phyloP scores from a whole-genome alignment of 164 flowering plant species.

The Umbilicus rupestris region DNA sequence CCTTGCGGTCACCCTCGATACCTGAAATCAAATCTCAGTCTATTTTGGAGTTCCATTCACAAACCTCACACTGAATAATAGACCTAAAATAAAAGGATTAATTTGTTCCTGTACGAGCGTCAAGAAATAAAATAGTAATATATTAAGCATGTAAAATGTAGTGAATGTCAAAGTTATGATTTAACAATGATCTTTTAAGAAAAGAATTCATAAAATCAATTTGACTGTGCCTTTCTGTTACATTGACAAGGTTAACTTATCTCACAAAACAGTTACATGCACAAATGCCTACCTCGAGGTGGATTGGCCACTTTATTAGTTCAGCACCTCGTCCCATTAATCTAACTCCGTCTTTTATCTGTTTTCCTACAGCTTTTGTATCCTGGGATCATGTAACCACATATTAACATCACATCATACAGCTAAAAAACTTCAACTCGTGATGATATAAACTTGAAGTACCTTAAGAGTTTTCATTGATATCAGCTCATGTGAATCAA shows the following conservation, averaged over 20 bases:
- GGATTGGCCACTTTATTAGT: constrained; percentile 89
- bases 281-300: constrained; percentile 71
- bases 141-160: too few relatives aligned
- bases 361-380: constrained; percentile 78
- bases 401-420: not conserved
- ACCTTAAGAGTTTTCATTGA: constrained; percentile 99
- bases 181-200: too few relatives aligned
- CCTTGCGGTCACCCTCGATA: constrained; percentile 80
- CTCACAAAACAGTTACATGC: not conserved
- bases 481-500: constrained; percentile 88
- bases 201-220: not conserved
- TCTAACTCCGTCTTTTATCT: constrained; percentile 86
- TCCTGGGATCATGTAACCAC: constrained; percentile 36
- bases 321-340: constrained; percentile 96
- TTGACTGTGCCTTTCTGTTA: not conserved
- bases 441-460: constrained; percentile 5
- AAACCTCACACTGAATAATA: too few relatives aligned
- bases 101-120: too few relatives aligned
- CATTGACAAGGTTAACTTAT: not conserved
- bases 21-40: constrained; percentile 31
- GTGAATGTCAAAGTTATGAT: too few relatives aligned
- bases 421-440: not conserved
- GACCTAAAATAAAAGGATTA: too few relatives aligned
- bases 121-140: too few relatives aligned
- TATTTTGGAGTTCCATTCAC: too few relatives aligned